Evolutionary conservation across 495 filamentous ascomycete genomes (phyloP).

Genomic region (Poronia punctata): DNA sequence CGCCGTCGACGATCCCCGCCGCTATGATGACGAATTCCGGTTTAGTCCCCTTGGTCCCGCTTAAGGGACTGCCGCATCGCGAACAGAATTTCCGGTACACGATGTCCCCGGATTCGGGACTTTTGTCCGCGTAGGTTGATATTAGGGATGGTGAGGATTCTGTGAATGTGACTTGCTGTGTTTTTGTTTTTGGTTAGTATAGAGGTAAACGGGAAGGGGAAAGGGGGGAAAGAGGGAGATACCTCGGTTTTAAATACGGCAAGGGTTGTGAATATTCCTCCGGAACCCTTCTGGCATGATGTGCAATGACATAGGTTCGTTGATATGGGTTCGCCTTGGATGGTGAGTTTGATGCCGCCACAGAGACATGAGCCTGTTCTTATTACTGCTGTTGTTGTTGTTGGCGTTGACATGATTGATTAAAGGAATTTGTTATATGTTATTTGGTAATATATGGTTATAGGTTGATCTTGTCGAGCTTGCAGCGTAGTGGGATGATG

Average conservation of each 20-base stretch:
- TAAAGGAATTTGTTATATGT: too few species aligned
- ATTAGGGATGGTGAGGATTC: conserved; percentile 4
- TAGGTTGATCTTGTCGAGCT: too few species aligned
- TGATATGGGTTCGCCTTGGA: conserved; percentile 6
- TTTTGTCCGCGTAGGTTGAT: conserved; percentile 6
- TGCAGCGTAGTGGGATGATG: too few species aligned
- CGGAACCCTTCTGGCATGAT: conserved; percentile 11
- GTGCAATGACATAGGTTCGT: conserved; percentile 13
- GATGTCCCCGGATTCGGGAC: conserved; percentile 6
- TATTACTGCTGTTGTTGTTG: neutral
- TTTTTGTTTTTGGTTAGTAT: neutral
- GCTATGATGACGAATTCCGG: neutral
- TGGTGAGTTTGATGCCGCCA: conserved; percentile 7
- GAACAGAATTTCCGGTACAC: conserved; percentile 12
- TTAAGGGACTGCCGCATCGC: conserved; percentile 10
- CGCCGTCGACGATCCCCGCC: conserved; percentile 13
- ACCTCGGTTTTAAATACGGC: conserved; percentile 6
- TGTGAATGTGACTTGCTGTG: conserved; percentile 9
- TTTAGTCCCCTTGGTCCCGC: neutral
- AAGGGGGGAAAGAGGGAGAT: neutral
- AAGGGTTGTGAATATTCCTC: conserved; percentile 2
- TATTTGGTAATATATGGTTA: too few species aligned
- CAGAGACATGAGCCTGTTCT: conserved; percentile 13
- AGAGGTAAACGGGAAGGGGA: neutral
- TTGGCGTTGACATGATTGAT: too few species aligned